These are phyloP conservation scores for Volutella citrinella DNA, from an alignment of 2,329 filamentous ascomycete species.

Conservation along the genomic window DNA sequence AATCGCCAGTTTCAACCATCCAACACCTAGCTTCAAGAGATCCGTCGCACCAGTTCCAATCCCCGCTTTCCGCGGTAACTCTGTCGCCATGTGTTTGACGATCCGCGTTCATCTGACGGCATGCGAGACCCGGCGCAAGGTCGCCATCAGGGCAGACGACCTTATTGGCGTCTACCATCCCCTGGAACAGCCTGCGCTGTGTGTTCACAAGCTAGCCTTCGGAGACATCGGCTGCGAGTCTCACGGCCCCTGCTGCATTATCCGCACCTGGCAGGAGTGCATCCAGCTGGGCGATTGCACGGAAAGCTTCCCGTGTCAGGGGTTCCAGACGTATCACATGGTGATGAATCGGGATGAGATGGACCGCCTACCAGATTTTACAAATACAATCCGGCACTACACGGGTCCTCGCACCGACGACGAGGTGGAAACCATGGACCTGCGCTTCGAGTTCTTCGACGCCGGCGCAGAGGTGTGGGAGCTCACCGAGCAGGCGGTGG, in stretches of 20 bases:
- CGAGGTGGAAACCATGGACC: too few relatives aligned
- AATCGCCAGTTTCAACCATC: too few relatives aligned
- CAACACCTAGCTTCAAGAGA: too few relatives aligned
- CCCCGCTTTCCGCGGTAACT: too few relatives aligned
- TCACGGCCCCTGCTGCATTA: not conserved
- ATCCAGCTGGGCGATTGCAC: too few relatives aligned
- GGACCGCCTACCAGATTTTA: too few relatives aligned
- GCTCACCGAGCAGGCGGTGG: not conserved
- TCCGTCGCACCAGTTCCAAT: too few relatives aligned
- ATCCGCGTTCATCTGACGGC: not conserved
- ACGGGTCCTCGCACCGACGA: constrained; percentile 1
- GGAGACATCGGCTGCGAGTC: not conserved
- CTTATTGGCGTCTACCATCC: not conserved
- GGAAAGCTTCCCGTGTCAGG: not conserved
- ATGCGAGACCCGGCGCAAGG: not conserved
- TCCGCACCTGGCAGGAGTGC: not conserved
- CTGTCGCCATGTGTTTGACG: not conserved
- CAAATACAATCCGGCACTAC: too few relatives aligned
- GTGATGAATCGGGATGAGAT: too few relatives aligned
- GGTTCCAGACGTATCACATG: not conserved
- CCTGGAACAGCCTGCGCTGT: not conserved
- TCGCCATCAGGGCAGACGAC: not conserved
- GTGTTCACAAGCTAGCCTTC: not conserved
- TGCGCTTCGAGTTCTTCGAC: constrained; percentile 11
- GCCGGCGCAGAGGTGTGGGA: constrained; percentile 5